phyloP scores from a whole-genome alignment of 2,329 filamentous ascomycete genomes.

The Aureobasidium namibiae region DNA sequence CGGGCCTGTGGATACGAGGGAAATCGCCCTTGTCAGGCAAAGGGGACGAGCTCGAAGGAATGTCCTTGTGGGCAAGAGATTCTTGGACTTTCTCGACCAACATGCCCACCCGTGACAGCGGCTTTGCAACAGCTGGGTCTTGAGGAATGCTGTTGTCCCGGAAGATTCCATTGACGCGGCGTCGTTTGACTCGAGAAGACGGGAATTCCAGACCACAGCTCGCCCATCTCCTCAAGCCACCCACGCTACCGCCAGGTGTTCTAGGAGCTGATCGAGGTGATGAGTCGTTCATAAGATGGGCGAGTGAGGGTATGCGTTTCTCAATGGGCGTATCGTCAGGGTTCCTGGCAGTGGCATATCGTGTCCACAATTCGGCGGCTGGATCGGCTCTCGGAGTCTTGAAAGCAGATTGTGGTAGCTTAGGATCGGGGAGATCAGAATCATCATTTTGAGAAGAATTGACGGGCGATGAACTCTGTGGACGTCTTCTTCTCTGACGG shows the following conservation, averaged over 20 bases:
- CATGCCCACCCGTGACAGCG: constrained; percentile 21
- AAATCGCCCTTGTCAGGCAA: constrained; percentile 28
- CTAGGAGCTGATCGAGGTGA: constrained; percentile 36
- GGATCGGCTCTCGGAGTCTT: constrained; percentile 41
- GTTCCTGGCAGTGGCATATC: constrained; percentile 32
- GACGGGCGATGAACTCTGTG: constrained; percentile 39
- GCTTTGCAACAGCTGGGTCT: constrained; percentile 18
- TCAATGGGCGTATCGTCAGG: constrained; percentile 29
- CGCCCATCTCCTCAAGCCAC: constrained; percentile 40
- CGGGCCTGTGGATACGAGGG: background rate
- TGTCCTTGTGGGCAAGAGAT: constrained; percentile 30
- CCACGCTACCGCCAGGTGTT: constrained; percentile 37
- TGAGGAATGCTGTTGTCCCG: constrained; percentile 25
- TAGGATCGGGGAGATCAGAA: constrained; percentile 21
- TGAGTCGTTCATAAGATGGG: constrained; percentile 37
- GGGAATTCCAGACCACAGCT: constrained; percentile 45
- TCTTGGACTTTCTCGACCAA: constrained; percentile 40
- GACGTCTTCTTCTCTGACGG: constrained; percentile 36
- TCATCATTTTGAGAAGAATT: constrained; percentile 29
- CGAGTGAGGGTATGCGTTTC: constrained; percentile 32
- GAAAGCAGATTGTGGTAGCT: constrained; percentile 21
- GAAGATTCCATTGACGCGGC: constrained; percentile 29
- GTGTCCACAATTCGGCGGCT: constrained; percentile 38
- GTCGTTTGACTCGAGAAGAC: constrained; percentile 32
- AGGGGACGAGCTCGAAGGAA: constrained; percentile 41